Base-by-base conservation (phyloP, 768 basidiomycete genomes). In the Leccinum uliginosum region DNA sequence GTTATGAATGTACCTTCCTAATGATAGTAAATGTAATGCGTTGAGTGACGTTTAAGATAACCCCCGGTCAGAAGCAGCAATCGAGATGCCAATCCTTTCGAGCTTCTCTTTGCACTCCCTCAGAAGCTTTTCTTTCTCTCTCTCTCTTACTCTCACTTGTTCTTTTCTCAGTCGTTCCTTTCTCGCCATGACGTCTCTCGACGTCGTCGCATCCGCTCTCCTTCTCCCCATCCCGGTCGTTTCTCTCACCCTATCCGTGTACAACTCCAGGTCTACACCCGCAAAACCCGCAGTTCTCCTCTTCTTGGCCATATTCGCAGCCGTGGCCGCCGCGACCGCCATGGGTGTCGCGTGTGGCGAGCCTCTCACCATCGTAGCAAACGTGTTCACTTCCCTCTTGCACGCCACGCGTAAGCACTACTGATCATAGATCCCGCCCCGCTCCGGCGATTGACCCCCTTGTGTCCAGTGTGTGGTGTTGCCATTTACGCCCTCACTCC, bases 171-270 rank as follows among this genome's bases (percentile, higher is more conserved):
- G 63, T 60, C 66, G 38, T 43, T 66, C 61, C 29, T 56, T 65
- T 56, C 54, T 21, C 49, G 55, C 51, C 48, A 68, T 70, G 67
- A 49, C 67, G 61, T 60, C 68, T 38, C 56, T 44, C 26, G 65
- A 59, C 61, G 61, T 65, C 59, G 55, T 73, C 55, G 56, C 57
- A 8, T 30, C 67, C n/a, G 60, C 62, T 53, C 67, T 71, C 46
- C 63, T 68, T 53, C 62, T 71, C 52, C 46, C 59, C 59, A 43
- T 69, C 19, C 55, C 67, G 3, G 24, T 66, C 52, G 6, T 71
- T 29, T 64, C 70, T 2, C 53, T 64, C 7, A 48, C 32, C 38
- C 40, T 68, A 3, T 53, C 52, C 2, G 15, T 45, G 19, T 61
- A 54, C 53, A 60, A 59, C 38, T 57, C 50, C 50, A 59, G 54